These are phyloP conservation scores for Rhizopus sp. DNA, from an alignment of 371 early-diverging fungal species.

Conservation along the genomic window DNA sequence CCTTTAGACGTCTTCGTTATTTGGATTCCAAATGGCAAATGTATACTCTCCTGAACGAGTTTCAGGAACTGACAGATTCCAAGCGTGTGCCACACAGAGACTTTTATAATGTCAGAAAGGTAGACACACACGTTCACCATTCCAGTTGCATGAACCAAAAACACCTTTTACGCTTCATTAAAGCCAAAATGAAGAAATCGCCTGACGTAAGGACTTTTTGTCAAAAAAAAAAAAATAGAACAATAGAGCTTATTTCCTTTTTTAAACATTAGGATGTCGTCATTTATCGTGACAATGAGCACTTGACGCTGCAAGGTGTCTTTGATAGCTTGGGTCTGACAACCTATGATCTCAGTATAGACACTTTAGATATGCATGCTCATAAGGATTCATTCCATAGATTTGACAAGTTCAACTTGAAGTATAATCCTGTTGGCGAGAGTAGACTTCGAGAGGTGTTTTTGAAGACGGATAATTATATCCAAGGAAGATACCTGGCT, in stretches of 20 bases:
- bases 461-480: slow-evolving; percentile 96
- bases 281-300: slow-evolving; percentile 74
- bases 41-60: slow-evolving; percentile 90
- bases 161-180: slow-evolving; percentile 97
- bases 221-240: too few relatives aligned
- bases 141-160: slow-evolving; percentile 98
- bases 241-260: too few relatives aligned
- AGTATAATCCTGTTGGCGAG: slow-evolving; percentile 95
- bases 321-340: slow-evolving; percentile 93
- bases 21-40: slow-evolving; percentile 95
- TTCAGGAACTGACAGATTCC: slow-evolving; percentile 89
- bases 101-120: slow-evolving; percentile 98
- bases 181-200: slow-evolving; percentile 88
- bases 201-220: slow-evolving; percentile 44
- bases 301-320: slow-evolving; percentile 76
- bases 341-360: slow-evolving; percentile 95
- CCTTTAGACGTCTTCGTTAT: slow-evolving; percentile 91
- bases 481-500: slow-evolving; percentile 91
- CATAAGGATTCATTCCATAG: slow-evolving; percentile 89
- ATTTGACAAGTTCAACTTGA: slow-evolving; percentile 97
- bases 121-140: slow-evolving; percentile 98
- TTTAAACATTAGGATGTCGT: slow-evolving; percentile 51
- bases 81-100: slow-evolving; percentile 96
- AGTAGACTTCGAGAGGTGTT: slow-evolving; percentile 83
- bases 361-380: slow-evolving; percentile 97